Conservation (phyloP, 768 basidiomycete species). For the Podaxis rugospora region DNA sequence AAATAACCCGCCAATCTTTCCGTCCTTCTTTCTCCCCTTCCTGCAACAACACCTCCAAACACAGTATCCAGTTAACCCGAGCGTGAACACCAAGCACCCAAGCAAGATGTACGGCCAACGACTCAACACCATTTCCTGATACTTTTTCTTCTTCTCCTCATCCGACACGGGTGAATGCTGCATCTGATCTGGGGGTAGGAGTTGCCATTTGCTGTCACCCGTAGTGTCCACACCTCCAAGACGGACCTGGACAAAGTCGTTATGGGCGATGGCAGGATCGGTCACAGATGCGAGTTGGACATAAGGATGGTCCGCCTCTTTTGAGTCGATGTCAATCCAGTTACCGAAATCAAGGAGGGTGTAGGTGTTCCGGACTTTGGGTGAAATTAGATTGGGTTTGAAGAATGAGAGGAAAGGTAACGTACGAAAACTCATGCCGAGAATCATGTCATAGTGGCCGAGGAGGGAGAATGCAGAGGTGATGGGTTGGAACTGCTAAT, state of each 20-base stretch:
- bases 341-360: constrained; percentile 70
- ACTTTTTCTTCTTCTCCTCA: constrained; percentile 62
- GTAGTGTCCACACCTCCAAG: constrained; percentile 57
- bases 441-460: constrained; percentile 77
- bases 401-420: background rate
- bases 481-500: constrained; percentile 75
- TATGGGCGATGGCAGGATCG: constrained; percentile 42
- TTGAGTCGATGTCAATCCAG: constrained; percentile 47
- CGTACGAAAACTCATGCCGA: constrained; percentile 79
- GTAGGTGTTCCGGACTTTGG: constrained; percentile 70
- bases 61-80: constrained; percentile 41
- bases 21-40: constrained; percentile 18
- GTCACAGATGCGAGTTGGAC: constrained; percentile 67
- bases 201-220: constrained; percentile 27
- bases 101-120: constrained; percentile 71
- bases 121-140: constrained; percentile 60
- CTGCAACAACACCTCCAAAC: constrained; percentile 62
- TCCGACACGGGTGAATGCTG: constrained; percentile 61
- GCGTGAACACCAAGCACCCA: constrained; percentile 50
- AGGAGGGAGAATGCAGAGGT: constrained; percentile 74
- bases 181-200: constrained; percentile 56
- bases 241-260: constrained; percentile 65
- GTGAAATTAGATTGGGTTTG: constrained; percentile 9
- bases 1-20: constrained; percentile 9
- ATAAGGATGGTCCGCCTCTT: constrained; percentile 52